Conservation (phyloP, 495 filamentous ascomycete genomes). For the Bombardia bombarda region DNA sequence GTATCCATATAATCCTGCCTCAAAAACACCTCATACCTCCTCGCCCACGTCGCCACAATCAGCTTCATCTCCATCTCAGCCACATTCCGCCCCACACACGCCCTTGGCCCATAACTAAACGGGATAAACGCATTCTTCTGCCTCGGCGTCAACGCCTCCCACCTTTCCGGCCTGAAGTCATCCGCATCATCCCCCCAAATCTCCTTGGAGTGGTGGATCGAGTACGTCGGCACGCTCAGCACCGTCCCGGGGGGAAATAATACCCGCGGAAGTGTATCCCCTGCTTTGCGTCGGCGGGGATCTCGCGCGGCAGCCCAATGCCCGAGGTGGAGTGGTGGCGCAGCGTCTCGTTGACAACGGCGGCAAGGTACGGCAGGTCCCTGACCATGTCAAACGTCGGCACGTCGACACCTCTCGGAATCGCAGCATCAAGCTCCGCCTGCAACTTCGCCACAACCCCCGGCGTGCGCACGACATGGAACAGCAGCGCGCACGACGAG, state of each 20-base stretch:
- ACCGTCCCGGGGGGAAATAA: slow-evolving; percentile 69
- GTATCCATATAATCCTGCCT: slow-evolving; percentile 68
- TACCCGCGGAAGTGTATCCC: slow-evolving; percentile 43
- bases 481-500: slow-evolving; percentile 79
- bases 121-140: slow-evolving; percentile 80
- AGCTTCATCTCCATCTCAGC: slow-evolving; percentile 90
- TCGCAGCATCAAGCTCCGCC: slow-evolving; percentile 59
- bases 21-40: slow-evolving; percentile 66
- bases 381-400: slow-evolving; percentile 64
- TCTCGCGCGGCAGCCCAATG: slow-evolving; percentile 76
- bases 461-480: slow-evolving; percentile 61
- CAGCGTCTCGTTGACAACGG: slow-evolving; percentile 81
- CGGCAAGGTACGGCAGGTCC: slow-evolving; percentile 69
- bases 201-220: slow-evolving; percentile 70
- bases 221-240: slow-evolving; percentile 78
- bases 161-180: slow-evolving; percentile 70
- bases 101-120: slow-evolving; percentile 72
- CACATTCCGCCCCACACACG: slow-evolving; percentile 79
- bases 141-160: slow-evolving; percentile 51
- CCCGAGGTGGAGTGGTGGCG: slow-evolving; percentile 85
- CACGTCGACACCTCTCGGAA: slow-evolving; percentile 53
- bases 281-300: slow-evolving; percentile 53
- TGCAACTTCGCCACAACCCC: slow-evolving; percentile 66
- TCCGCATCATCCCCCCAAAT: slow-evolving; percentile 84
- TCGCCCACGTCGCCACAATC: slow-evolving; percentile 69